Base-by-base conservation (phyloP, 1,284 basidiomycete genomes). In the Austroboletus novae-zelandiae region DNA sequence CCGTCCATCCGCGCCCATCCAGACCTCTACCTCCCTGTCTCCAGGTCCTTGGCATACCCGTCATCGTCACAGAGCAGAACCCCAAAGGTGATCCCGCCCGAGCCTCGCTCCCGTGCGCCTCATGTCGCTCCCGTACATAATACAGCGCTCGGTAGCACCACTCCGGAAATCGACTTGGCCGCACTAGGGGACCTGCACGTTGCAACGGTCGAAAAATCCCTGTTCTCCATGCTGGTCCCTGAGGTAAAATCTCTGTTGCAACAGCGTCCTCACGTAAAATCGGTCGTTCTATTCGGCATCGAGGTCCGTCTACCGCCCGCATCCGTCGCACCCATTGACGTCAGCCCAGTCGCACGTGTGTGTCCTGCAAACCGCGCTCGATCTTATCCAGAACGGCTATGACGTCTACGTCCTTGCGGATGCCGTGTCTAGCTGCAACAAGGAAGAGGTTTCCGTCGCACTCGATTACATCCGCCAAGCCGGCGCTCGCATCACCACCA, bases 41-140 rank as follows among this genome's bases (percentile, higher is more conserved):
- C 9, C 14, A 86, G 82, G 69, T 87, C 48, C 74, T 90, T 42
- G 74, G 81, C 49, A 78, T 90, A 41, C 84, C 85, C 39, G 83
- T 94, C 13, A 68, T 94, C 23, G 81, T 77, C 14, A 94, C 92
- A 0, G 92, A 94, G 57, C 93, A 96, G 69, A 91, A 92, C 63
- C 79, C 89, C 1, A 82, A 74, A 76, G 89, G 91, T 88, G 53
- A 43, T 67, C 7, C 18, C 35, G 6, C 11, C 27, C 36, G 36
- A 35, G 18, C 49, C 17, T 47, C 14, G 32, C 37, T 17, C 43
- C 14, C 48, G 47, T 40, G 29, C 27, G 20, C 40, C 50, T 57
- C 41, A 55, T 43, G 41, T 51, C 42, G 39, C 46, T 40, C 5
- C 30, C 30, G 9, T 23, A 25, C 32, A 43, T 37, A 14, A 31